phyloP scores from a whole-genome alignment of 2,329 filamentous ascomycete species.

The Colletotrichum spinosum region DNA sequence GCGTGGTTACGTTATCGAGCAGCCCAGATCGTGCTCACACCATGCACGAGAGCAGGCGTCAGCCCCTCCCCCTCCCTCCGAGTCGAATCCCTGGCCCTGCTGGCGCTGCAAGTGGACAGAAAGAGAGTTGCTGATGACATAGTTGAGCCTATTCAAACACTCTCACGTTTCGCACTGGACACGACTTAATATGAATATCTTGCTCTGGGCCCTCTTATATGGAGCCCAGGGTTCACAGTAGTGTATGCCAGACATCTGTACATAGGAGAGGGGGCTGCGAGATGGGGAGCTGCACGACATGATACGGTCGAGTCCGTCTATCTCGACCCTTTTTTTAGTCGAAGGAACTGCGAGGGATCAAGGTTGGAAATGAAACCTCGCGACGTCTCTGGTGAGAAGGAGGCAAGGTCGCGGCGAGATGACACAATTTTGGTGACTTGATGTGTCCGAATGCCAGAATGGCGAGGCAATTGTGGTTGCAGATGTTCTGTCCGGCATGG shows the following conservation, averaged over 20 bases:
- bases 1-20: constrained; percentile 32
- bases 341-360: constrained; percentile 2
- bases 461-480: constrained; percentile 9
- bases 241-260: constrained; percentile 27
- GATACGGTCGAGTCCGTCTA: constrained; percentile 13
- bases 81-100: constrained; percentile 28
- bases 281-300: constrained; percentile 35
- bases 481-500: constrained; percentile 4
- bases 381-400: neutral
- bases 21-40: constrained; percentile 20
- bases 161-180: constrained; percentile 20
- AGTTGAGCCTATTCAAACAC: constrained; percentile 22
- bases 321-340: constrained; percentile 2
- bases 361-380: neutral
- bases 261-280: constrained; percentile 13
- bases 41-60: constrained; percentile 22
- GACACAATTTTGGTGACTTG: constrained; percentile 1
- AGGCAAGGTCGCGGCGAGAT: neutral
- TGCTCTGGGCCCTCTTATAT: constrained; percentile 30
- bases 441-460: neutral
- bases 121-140: constrained; percentile 32
- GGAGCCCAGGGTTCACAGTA: constrained; percentile 2
- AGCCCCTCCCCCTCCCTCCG: constrained; percentile 29
- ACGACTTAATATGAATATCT: constrained; percentile 18
- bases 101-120: constrained; percentile 31